phyloP scores from a whole-genome alignment of 2,329 filamentous ascomycete genomes.

The Beauveria sp. region DNA sequence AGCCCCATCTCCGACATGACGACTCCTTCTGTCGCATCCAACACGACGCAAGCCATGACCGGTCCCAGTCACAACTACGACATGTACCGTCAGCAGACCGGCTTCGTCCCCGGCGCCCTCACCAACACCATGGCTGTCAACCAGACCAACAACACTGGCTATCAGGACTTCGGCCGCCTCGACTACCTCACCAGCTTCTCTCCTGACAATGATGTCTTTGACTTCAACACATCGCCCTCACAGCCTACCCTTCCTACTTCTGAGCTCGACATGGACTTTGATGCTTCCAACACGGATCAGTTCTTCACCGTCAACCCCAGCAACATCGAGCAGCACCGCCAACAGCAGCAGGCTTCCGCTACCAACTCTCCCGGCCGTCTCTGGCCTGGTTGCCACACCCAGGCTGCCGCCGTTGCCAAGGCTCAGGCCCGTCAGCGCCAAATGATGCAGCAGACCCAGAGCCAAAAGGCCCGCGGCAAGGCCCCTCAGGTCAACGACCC shows the following conservation, averaged over 20 bases:
- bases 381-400: constrained; percentile 90
- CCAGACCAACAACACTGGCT: constrained; percentile 49
- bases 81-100: constrained; percentile 91
- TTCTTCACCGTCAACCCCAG: constrained; percentile 70
- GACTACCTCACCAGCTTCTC: constrained; percentile 49
- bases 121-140: constrained; percentile 74
- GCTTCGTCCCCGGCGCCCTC: constrained; percentile 77
- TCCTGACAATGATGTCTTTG: constrained; percentile 58
- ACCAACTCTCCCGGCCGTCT: constrained; percentile 56
- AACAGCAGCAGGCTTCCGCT: constrained; percentile 31
- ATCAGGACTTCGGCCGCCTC: constrained; percentile 40
- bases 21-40: constrained; percentile 45
- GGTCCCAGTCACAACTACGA: constrained; percentile 93
- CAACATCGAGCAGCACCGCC: constrained; percentile 47
- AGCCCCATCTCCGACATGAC: constrained; percentile 45
- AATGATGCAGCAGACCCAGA: constrained; percentile 39
- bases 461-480: constrained; percentile 40
- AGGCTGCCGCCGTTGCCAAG: constrained; percentile 66
- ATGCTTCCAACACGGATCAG: constrained; percentile 40
- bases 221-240: constrained; percentile 63
- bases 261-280: constrained; percentile 58
- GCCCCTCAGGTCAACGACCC: constrained; percentile 52
- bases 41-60: constrained; percentile 54
- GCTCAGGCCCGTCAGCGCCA: constrained; percentile 62
- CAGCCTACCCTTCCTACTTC: constrained; percentile 49